Evolutionary conservation across 2,329 filamentous ascomycete genomes (phyloP), one percentile per base, ranked within the genome.

Genomic region (Orbilia oligospora): DNA sequence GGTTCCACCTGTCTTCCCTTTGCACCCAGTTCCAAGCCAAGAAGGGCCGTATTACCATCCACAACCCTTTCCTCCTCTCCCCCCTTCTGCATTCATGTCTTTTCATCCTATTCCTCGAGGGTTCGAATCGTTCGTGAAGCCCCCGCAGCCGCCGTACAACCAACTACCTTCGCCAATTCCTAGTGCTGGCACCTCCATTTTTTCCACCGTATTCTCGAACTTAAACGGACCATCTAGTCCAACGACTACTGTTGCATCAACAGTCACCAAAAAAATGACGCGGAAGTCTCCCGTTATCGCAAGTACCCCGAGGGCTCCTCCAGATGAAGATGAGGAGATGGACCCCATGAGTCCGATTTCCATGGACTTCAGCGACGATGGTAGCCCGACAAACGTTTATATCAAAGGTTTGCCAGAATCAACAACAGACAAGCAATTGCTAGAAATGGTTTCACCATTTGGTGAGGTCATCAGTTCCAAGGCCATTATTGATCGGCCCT

Each of bases 361-460:
- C 22, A 16, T 55, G 30, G 68, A 68, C 2, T 69, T 56, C 22
- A 46, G 67, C n/a, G 49, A 53, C 5, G 24, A 41, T 0, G 10
- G 92, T 58, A 94, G 94, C 53, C 97, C 98, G 83, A 96, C 94
- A 80, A 99, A 99, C 83, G 95, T 99, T 81, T 99, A 99, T 87
- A 97, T 99, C 80, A 93, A 96, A 79, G 97, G 97, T 18, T 91
- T 99, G 80, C 92, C 97, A 80, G 95, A 96, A 0, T 95, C 97
- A 82, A 99, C 95, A 0, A 96, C 97, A 61, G 96, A 99, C 83
- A 92, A 97, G 63, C 91, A 97, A 83, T 87, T 99, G 18, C 89
- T 92, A 82, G 88, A 88, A 51, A 98, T 96, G 86, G 92, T 95
- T 51, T 88, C 90, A 81, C 92, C 95, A 64, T 99, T 98, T 83